These are phyloP conservation scores for Boletus rubescentipes DNA, from an alignment of 768 basidiomycete genomes.

Conservation along the genomic window DNA sequence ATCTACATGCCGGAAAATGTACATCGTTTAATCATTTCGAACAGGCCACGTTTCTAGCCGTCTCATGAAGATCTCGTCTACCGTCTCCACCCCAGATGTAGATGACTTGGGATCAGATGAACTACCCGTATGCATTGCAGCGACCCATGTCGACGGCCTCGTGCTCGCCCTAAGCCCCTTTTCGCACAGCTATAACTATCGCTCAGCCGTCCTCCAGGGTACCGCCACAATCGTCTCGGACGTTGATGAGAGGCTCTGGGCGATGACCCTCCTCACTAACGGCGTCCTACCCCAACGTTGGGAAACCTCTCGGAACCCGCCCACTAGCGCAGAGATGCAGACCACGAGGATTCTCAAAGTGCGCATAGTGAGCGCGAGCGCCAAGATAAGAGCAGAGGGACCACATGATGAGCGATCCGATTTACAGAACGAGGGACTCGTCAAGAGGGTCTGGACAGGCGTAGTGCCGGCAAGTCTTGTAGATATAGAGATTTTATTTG, in stretches of 20 bases:
- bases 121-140: conserved; percentile 23
- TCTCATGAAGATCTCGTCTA: conserved; percentile 25
- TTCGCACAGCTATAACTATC: conserved; percentile 28
- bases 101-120: conserved; percentile 3
- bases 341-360: conserved; percentile 26
- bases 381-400: conserved; percentile 24
- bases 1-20: too few species aligned
- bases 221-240: conserved; percentile 15
- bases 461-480: conserved; percentile 20
- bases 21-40: neutral
- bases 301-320: conserved; percentile 22
- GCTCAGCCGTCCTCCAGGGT: conserved; percentile 25
- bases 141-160: conserved; percentile 25
- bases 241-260: conserved; percentile 25
- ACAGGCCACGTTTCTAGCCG: conserved; percentile 25
- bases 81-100: neutral
- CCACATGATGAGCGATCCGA: conserved; percentile 22
- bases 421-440: conserved; percentile 13
- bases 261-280: conserved; percentile 22
- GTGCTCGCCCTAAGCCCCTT: conserved; percentile 25
- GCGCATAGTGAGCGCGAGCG: conserved; percentile 20
- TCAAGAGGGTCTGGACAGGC: conserved; percentile 23
- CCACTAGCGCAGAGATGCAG: conserved; percentile 23
- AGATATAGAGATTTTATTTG: neutral
- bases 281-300: conserved; percentile 23